Conservation (phyloP, 768 basidiomycete genomes). For the Austroboletus eburneus region DNA sequence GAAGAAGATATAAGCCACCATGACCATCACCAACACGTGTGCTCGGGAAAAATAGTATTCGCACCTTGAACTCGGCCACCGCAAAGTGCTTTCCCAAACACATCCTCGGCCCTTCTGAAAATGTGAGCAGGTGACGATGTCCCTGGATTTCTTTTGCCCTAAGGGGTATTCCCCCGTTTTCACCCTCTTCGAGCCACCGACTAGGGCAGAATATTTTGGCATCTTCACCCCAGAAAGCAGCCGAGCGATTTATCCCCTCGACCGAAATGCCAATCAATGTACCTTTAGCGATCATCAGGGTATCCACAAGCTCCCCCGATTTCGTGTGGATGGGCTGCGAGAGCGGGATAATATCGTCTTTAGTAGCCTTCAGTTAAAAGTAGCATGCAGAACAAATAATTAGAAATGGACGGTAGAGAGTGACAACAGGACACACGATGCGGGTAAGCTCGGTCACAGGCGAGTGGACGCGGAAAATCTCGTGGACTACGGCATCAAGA, state of each 20-base stretch:
- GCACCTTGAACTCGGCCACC: slow-evolving; percentile 31
- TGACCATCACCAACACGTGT: neutral
- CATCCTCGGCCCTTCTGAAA: slow-evolving; percentile 45
- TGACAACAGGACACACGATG: neutral
- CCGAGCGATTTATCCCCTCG: neutral
- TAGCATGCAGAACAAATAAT: no score
- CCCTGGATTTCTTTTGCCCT: slow-evolving; percentile 42
- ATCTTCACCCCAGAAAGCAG: neutral
- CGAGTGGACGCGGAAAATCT: neutral
- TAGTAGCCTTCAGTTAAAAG: neutral
- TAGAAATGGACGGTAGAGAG: neutral
- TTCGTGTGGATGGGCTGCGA: neutral
- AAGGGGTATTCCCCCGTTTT: neutral
- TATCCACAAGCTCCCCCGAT: neutral
- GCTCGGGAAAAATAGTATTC: no score
- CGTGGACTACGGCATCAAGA: neutral
- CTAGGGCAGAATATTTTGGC: neutral
- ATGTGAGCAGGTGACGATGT: slow-evolving; percentile 46
- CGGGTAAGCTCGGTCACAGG: neutral
- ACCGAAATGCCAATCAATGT: neutral
- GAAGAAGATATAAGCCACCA: neutral
- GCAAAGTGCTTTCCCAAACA: slow-evolving; percentile 50
- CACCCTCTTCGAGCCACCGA: neutral
- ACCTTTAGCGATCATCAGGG: neutral
- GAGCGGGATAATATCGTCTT: neutral